These are phyloP conservation scores for Marchantia polymorpha DNA, from an alignment of 225 moss, liverwort and hornwort genomes.

Conservation along the genomic window DNA sequence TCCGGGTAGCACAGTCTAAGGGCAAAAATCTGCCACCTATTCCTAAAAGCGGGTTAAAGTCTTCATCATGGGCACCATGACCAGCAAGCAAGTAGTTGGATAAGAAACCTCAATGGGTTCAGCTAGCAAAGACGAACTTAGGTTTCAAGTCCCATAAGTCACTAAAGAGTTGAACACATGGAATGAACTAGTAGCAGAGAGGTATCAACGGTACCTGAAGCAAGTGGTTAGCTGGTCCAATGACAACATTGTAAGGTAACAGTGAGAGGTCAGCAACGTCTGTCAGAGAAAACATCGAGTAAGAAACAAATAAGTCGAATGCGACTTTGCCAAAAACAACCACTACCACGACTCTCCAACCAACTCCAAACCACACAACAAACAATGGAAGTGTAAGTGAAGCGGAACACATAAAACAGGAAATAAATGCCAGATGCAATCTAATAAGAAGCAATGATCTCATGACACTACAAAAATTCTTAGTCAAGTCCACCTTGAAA, in stretches of 20 bases:
- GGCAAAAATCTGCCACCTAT: background rate
- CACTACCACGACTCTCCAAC: background rate
- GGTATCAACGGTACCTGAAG: constrained; percentile 21
- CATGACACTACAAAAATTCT: too few species aligned
- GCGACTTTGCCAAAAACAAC: background rate
- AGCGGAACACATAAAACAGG: too few species aligned
- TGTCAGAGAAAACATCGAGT: constrained; percentile 16
- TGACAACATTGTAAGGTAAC: constrained; percentile 14
- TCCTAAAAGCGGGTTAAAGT: background rate
- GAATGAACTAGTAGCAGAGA: constrained; percentile 1
- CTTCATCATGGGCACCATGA: background rate
- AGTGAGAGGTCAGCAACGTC: constrained; percentile 18
- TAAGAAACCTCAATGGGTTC: background rate
- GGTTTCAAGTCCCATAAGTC: background rate
- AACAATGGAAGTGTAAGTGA: too few species aligned
- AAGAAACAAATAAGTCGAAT: constrained; percentile 8
- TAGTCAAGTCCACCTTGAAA: too few species aligned
- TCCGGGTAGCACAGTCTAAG: background rate
- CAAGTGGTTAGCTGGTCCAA: constrained; percentile 6
- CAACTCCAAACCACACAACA: background rate
- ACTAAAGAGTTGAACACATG: background rate
- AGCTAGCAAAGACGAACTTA: background rate
- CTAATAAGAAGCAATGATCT: too few species aligned
- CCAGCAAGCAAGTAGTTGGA: background rate
- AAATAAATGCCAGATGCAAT: too few species aligned